phyloP scores from a whole-genome alignment of 2,329 filamentous ascomycete species.

The Stagonosporopsis rhizophila region DNA sequence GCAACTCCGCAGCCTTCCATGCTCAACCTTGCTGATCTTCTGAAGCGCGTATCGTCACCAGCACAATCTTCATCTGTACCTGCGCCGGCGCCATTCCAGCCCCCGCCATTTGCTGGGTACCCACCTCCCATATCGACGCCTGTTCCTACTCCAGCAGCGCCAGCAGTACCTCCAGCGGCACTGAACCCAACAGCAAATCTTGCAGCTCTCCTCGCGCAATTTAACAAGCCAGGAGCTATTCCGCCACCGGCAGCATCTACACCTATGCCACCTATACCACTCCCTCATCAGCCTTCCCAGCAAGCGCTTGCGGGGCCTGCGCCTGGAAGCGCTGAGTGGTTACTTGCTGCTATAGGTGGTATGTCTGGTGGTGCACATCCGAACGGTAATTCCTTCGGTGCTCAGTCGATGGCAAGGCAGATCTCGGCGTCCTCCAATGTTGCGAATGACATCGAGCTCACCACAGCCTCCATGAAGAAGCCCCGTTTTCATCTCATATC shows the following conservation, averaged over 20 bases:
- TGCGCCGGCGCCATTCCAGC: constrained; percentile 35
- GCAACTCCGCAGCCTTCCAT: constrained; percentile 29
- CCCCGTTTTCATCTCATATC: constrained; percentile 77
- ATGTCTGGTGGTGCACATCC: constrained; percentile 34
- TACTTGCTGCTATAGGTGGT: constrained; percentile 41
- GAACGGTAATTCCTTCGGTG: constrained; percentile 35
- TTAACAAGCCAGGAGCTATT: constrained; percentile 34
- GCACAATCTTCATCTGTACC: constrained; percentile 34
- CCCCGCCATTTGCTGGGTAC: constrained; percentile 38
- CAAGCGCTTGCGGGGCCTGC: constrained; percentile 22
- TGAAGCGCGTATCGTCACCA: constrained; percentile 40
- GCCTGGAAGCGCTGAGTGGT: constrained; percentile 38
- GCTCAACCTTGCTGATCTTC: constrained; percentile 39
- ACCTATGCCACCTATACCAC: constrained; percentile 24
- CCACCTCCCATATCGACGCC: constrained; percentile 32
- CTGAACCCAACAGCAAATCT: constrained; percentile 39
- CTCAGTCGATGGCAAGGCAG: constrained; percentile 39
- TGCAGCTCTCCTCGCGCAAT: constrained; percentile 43
- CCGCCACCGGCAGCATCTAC: constrained; percentile 26
- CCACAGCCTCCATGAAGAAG: constrained; percentile 73
- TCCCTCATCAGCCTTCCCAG: constrained; percentile 31
- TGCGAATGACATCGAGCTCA: constrained; percentile 64
- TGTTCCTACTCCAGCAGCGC: constrained; percentile 24
- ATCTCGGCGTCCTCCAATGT: constrained; percentile 48
- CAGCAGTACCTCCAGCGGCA: constrained; percentile 36